Conservation (phyloP, 2,329 filamentous ascomycete species). For the Diaporthe sp. region DNA sequence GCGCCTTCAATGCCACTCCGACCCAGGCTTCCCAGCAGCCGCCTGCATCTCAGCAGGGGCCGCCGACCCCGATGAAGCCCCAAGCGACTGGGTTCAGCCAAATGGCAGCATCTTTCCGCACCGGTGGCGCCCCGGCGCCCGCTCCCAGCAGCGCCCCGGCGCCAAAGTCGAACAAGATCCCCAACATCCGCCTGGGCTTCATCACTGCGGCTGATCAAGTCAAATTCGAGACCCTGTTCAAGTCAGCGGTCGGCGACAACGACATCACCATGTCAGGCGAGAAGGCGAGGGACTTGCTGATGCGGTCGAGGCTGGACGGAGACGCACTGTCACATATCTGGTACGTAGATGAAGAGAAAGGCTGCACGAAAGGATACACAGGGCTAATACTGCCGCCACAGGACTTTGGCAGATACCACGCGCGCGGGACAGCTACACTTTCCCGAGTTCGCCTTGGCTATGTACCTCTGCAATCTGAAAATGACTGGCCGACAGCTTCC, state of each 20-base stretch:
- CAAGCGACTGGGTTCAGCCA: conserved; percentile 74
- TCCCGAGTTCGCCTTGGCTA: conserved; percentile 95
- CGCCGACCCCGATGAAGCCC: conserved; percentile 71
- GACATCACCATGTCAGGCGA: conserved; percentile 91
- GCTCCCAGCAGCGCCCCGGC: conserved; percentile 60
- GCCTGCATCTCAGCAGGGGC: conserved; percentile 61
- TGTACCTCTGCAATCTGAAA: conserved; percentile 98
- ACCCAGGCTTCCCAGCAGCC: conserved; percentile 57
- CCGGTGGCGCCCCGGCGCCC: conserved; percentile 56
- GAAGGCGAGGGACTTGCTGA: conserved; percentile 87
- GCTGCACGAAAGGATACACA: too few species aligned
- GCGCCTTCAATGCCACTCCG: conserved; percentile 57
- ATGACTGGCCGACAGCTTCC: conserved; percentile 89
- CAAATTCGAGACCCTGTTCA: conserved; percentile 98
- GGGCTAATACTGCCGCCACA: conserved; percentile 47
- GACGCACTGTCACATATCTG: conserved; percentile 93
- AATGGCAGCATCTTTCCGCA: conserved; percentile 75
- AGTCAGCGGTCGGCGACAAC: conserved; percentile 87
- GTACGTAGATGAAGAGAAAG: conserved; percentile 57
- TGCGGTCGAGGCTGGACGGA: conserved; percentile 89
- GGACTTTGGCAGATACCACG: conserved; percentile 94
- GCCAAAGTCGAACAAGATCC: conserved; percentile 76
- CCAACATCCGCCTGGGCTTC: conserved; percentile 93
- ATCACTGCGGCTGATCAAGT: conserved; percentile 95
- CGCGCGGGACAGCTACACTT: conserved; percentile 96